phyloP scores from a whole-genome alignment of 805 yeast genomes.

The Metschnikowia lochheadii region DNA sequence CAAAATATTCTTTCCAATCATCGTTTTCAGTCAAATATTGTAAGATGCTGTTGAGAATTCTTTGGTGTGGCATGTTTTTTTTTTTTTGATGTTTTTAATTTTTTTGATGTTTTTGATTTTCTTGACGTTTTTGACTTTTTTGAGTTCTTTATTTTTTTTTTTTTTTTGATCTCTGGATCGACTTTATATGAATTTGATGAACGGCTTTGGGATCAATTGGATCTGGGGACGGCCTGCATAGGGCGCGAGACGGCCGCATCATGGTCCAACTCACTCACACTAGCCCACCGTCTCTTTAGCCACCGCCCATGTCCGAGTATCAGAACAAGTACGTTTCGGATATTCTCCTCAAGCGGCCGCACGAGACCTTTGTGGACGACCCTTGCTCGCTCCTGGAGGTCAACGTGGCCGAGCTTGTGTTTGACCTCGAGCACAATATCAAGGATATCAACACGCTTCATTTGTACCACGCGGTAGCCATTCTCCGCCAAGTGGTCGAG shows the following conservation, averaged over 20 bases:
- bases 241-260: background rate
- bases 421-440: constrained; percentile 27
- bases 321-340: constrained; percentile 22
- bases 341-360: constrained; percentile 34
- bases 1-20: too few relatives aligned
- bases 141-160: too few relatives aligned
- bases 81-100: too few relatives aligned
- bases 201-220: background rate
- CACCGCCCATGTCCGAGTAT: constrained; percentile 4
- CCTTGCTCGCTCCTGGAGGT: constrained; percentile 34
- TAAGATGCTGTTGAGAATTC: too few relatives aligned
- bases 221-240: background rate
- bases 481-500: constrained; percentile 27
- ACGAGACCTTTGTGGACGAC: constrained; percentile 40
- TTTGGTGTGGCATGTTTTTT: too few relatives aligned
- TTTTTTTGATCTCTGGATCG: too few relatives aligned
- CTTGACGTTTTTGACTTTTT: too few relatives aligned
- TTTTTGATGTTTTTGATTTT: too few relatives aligned
- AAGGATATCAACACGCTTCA: constrained; percentile 35
- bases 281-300: constrained; percentile 2
- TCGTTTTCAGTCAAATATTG: too few relatives aligned
- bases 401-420: constrained; percentile 29
- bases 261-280: background rate
- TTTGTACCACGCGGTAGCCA: constrained; percentile 30
- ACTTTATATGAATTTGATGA: background rate